Evolutionary conservation across 768 basidiomycete species (phyloP).

Genomic region (Auricularia cornea): DNA sequence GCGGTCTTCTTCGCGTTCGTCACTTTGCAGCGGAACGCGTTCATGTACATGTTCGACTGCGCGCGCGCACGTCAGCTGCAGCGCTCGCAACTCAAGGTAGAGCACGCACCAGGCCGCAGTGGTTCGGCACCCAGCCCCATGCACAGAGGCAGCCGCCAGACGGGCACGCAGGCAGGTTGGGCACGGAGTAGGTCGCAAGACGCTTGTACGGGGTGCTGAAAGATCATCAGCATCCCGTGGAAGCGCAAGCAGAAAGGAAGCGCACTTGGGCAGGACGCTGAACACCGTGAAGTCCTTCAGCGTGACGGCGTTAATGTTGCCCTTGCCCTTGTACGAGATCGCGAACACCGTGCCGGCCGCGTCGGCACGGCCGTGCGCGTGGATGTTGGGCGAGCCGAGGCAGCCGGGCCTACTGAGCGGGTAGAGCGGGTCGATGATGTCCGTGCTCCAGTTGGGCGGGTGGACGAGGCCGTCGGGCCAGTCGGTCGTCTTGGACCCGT

Average conservation of each 20-base stretch:
- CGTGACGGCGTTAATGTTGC: slow-evolving; percentile 1
- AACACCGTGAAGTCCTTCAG: slow-evolving; percentile 2
- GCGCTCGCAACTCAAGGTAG: too few species aligned
- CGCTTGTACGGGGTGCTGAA: slow-evolving; percentile 7
- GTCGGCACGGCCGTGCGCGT: not conserved
- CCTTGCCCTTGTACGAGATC: slow-evolving; percentile 5
- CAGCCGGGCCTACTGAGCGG: not conserved
- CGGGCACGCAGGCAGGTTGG: slow-evolving; percentile 5
- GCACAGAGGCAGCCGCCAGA: slow-evolving; percentile 6
- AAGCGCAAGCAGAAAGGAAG: not conserved
- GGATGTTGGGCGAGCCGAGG: not conserved
- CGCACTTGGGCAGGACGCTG: slow-evolving; percentile 2
- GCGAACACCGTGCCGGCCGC: slow-evolving; percentile 5
- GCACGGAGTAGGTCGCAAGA: slow-evolving; percentile 5
- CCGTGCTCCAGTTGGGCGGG: not conserved
- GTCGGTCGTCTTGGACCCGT: not conserved
- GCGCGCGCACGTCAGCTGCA: too few species aligned
- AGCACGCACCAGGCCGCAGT: not conserved
- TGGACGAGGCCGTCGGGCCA: slow-evolving; percentile 3
- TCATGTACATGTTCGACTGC: slow-evolving; percentile 7
- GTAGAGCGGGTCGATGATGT: not conserved
- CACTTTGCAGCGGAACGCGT: slow-evolving; percentile 7
- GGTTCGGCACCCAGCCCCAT: slow-evolving; percentile 2
- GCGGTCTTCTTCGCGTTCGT: not conserved
- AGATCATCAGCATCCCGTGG: too few species aligned